Percentiles rank a stretch among this genome's conserved stretches.
Conservation (phyloP, 2,329 filamentous ascomycete genomes). For the Fusarium decemcellulare region DNA sequence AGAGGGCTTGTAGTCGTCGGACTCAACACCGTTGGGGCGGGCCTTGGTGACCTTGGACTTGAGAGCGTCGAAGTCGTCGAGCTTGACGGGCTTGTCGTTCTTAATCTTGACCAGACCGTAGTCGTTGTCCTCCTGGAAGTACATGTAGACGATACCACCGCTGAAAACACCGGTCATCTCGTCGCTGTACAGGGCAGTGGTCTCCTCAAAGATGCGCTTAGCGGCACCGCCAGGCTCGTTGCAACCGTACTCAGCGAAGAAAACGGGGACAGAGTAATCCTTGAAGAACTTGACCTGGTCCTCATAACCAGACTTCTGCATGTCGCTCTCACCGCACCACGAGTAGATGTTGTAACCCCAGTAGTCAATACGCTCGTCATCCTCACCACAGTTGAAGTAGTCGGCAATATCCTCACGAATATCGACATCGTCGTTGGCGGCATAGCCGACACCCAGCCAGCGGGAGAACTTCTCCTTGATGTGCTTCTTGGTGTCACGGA, state of each 20-base stretch:
- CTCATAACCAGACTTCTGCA: slow-evolving; percentile 82
- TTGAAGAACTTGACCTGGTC: slow-evolving; percentile 88
- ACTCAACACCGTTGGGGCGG: slow-evolving; percentile 75
- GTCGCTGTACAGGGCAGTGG: slow-evolving; percentile 81
- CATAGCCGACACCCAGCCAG: slow-evolving; percentile 91
- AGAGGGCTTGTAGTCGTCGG: slow-evolving; percentile 78
- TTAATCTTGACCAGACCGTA: slow-evolving; percentile 82
- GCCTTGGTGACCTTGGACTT: slow-evolving; percentile 78
- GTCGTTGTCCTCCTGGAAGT: slow-evolving; percentile 91
- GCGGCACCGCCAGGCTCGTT: slow-evolving; percentile 74
- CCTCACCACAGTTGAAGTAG: slow-evolving; percentile 92
- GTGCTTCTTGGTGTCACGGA: slow-evolving; percentile 95
- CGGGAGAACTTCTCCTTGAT: slow-evolving; percentile 86
- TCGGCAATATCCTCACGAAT: slow-evolving; percentile 87
- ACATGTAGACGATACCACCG: slow-evolving; percentile 99
- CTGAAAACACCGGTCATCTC: slow-evolving; percentile 92
- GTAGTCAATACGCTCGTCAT: slow-evolving; percentile 84
- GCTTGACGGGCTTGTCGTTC: slow-evolving; percentile 72
- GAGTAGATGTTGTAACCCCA: slow-evolving; percentile 99
- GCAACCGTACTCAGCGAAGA: slow-evolving; percentile 99
- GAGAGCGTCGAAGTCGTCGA: slow-evolving; percentile 82
- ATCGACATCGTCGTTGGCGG: slow-evolving; percentile 90
- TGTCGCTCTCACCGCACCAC: slow-evolving; percentile 92
- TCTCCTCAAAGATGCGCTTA: slow-evolving; percentile 88
- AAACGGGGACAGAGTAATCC: slow-evolving; percentile 92